Evolutionary conservation across 1,284 basidiomycete species (phyloP), one percentile per base, ranked within the genome.

Genomic region (Leccinum subfulvum): DNA sequence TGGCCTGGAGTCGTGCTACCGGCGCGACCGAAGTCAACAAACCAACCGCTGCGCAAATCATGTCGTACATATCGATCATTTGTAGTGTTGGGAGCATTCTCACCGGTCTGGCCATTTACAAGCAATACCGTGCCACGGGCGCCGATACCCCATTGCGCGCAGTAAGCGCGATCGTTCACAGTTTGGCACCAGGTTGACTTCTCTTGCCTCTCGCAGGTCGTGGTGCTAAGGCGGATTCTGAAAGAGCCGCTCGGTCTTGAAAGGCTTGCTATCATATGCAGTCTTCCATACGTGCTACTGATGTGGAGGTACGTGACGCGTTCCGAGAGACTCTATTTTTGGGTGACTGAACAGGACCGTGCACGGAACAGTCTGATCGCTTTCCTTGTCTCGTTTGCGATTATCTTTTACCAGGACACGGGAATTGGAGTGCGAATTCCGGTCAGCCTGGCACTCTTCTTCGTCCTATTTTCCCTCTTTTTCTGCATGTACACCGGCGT

Each of bases 81-180:
- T 72, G 65, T 41, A 75, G 61, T 11, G 64, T 63, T 18, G 72
- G 75, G 21, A 73, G 72, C 26, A 76, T 73, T 10, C 64, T 71
- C 37, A 58, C 64, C 6, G 73, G 75, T 60, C 72, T 73, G 3
- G 59, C 64, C 41, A 75, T 73, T 49, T 75, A 65, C 9, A 75
- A 73, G 53, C 75, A 74, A 61, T 73, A 73, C 51, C 72, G 72
- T 51, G 75, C 75, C 41, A 75, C 65, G 28, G 73, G 75, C 4
- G 73, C 68, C 3, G 75, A 76, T 55, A 73, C 69, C 3, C 75
- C 75, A n/a, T 30, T 73, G 39, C 69, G 65, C 65, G 73, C 74
- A 57, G 72, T 73, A 68, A 63, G 1, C 11, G 4, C 13, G 2
- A 23, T 26, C 16, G 6, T 4, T 5, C 8, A 44, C 54, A 4